Base-by-base conservation (phyloP, 176 grass and related monocot species). In the Triticum turgidum region DNA sequence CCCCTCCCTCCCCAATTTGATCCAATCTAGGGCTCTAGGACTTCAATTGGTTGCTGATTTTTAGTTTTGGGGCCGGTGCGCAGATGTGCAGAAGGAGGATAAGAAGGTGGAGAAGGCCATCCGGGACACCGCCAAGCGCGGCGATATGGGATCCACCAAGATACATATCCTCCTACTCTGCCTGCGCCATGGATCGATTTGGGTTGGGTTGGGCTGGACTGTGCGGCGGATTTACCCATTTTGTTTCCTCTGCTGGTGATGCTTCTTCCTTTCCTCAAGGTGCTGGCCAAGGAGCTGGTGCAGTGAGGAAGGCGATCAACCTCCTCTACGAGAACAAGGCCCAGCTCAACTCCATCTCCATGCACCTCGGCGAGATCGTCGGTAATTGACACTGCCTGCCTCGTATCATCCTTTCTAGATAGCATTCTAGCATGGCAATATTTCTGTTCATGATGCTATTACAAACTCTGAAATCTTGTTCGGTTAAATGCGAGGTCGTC, bases 301-400 rank as follows among this genome's bases (percentile, higher is more conserved):
- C 80, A 35, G 41, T 97, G 2, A 97, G 92, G 59, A 77, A 73
- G 85, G 92, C 94, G 20, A 92, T 94, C 56, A 94, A 93, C 49
- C 94, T 92, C 51, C 94, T 97, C 81, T 94, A 97, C 80, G 94
- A 94, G 85, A 92, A 97, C 79, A 92, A 97, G 77, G 94, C 94
- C 41, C 92, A 97, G 84, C 70, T 97, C 27, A 97, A 97, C 86
- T 97, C 94, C 78, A 83, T 97, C 65, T 91, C 92, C 72, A 97
- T 94, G 94, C 94, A 97, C 82, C 94, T 97, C 35, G 94, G 92
- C 41, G 94, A 94, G 84, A 84, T 92, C 73, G 88, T 89, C 22
- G 94, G 92, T 97, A 38, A 38, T 7, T 7, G 21, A 14, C 21
- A 15, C 18, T 6, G 64, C 62, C 52, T 83, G 11, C 7, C 78